These are phyloP conservation scores for Ophiocordyceps robertsii DNA, from an alignment of 2,329 filamentous ascomycete genomes.

Conservation along the genomic window DNA sequence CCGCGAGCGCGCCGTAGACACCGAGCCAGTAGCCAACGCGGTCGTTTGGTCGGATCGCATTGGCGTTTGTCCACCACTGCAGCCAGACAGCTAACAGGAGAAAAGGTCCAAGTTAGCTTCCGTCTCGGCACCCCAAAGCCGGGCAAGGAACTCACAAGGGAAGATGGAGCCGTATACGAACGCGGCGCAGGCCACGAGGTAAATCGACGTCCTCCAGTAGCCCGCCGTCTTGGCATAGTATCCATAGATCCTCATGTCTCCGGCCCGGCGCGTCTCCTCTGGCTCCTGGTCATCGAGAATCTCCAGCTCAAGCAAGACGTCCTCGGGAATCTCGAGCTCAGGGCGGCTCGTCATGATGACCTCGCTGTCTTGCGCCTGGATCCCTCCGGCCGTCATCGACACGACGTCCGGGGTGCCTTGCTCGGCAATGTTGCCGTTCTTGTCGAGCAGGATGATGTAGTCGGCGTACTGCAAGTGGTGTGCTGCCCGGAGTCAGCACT, in stretches of 20 bases:
- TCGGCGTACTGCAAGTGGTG: slow-evolving; percentile 11
- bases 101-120: background rate
- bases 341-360: background rate
- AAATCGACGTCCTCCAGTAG: slow-evolving; percentile 4
- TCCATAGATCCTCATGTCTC: slow-evolving; percentile 7
- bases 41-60: slow-evolving; percentile 6
- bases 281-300: slow-evolving; percentile 5
- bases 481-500: slow-evolving; percentile 1
- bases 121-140: background rate
- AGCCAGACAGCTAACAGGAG: slow-evolving; percentile 9
- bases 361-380: slow-evolving; percentile 2
- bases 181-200: slow-evolving; percentile 6
- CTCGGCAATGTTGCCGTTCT: slow-evolving; percentile 8
- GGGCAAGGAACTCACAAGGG: slow-evolving; percentile 4
- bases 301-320: slow-evolving; percentile 6
- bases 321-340: slow-evolving; percentile 6
- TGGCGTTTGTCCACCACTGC: slow-evolving; percentile 11
- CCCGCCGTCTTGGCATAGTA: slow-evolving; percentile 9
- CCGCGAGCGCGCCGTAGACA: slow-evolving; percentile 7
- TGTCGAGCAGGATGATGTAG: slow-evolving; percentile 10
- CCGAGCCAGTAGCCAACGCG: slow-evolving; percentile 9
- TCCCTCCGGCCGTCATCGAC: slow-evolving; percentile 1
- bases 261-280: slow-evolving; percentile 3
- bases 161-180: slow-evolving; percentile 10
- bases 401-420: slow-evolving; percentile 8